phyloP scores from a whole-genome alignment of 352 stramenopile species.

The Phytophthora constricta region DNA sequence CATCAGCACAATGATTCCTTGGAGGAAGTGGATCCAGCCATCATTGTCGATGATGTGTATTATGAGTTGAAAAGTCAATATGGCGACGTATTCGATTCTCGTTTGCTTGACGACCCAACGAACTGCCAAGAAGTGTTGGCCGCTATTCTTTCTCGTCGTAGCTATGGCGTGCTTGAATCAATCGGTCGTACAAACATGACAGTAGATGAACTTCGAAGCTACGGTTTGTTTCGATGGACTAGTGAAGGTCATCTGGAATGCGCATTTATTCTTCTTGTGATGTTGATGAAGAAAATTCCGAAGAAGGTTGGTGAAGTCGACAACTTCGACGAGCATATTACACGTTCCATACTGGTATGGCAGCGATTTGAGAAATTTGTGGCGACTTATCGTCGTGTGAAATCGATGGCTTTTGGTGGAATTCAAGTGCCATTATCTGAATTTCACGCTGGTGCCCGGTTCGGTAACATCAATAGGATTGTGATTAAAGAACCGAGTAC shows the following conservation, averaged over 20 bases:
- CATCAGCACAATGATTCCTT: background rate
- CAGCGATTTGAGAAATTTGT: conserved; percentile 31
- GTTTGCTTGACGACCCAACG: background rate
- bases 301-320: background rate
- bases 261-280: conserved; percentile 22
- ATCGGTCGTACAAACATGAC: conserved; percentile 8
- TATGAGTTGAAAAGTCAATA: background rate
- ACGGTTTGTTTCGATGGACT: conserved; percentile 27
- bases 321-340: conserved; percentile 12
- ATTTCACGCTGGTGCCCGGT: conserved; percentile 10
- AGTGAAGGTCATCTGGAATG: conserved; percentile 17
- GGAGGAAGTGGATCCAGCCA: background rate
- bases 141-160: conserved; percentile 4
- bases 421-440: background rate
- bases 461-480: background rate
- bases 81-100: background rate
- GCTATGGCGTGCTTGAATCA: background rate
- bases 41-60: background rate
- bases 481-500: background rate
- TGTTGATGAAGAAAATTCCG: conserved; percentile 13
- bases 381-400: conserved; percentile 18
- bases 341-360: conserved; percentile 12
- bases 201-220: conserved; percentile 22
- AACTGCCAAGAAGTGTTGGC: conserved; percentile 3
- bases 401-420: conserved; percentile 27